Evolutionary conservation across 768 basidiomycete genomes (phyloP).

Genomic region (Amanita molliuscula): DNA sequence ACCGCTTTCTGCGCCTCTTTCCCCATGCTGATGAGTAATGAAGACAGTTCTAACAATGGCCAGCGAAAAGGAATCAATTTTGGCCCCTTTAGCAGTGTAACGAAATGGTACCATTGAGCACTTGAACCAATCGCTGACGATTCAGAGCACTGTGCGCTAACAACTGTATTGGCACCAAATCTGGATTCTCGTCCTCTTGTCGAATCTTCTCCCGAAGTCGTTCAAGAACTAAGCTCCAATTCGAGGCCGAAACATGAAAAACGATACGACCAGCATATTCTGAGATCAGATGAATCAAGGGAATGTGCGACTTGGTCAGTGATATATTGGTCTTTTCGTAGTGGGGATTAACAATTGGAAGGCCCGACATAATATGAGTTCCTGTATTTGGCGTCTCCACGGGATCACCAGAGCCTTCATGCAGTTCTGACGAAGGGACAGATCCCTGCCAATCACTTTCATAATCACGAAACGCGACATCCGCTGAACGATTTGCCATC

Average conservation of each 20-base stretch:
- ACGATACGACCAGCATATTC: conserved; percentile 73
- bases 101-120: conserved; percentile 50
- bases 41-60: conserved; percentile 52
- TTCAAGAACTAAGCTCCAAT: conserved; percentile 71
- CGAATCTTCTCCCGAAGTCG: conserved; percentile 65
- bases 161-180: conserved; percentile 66
- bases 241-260: conserved; percentile 79
- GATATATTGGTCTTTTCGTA: conserved; percentile 60
- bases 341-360: conserved; percentile 25
- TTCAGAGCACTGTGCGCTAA: conserved; percentile 74
- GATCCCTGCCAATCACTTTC: conserved; percentile 21
- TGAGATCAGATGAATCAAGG: conserved; percentile 53
- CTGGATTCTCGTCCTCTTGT: conserved; percentile 45
- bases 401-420: background rate
- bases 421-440: background rate
- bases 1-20: conserved; percentile 63
- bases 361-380: conserved; percentile 19
- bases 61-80: background rate
- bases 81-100: background rate
- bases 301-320: conserved; percentile 39
- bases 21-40: conserved; percentile 75
- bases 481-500: conserved; percentile 49
- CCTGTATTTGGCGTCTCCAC: too few relatives aligned
- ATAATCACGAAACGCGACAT: conserved; percentile 63
- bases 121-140: conserved; percentile 50